Conservation (phyloP, 1,139 yeast species). For the Saccharomyces pastorianus region DNA sequence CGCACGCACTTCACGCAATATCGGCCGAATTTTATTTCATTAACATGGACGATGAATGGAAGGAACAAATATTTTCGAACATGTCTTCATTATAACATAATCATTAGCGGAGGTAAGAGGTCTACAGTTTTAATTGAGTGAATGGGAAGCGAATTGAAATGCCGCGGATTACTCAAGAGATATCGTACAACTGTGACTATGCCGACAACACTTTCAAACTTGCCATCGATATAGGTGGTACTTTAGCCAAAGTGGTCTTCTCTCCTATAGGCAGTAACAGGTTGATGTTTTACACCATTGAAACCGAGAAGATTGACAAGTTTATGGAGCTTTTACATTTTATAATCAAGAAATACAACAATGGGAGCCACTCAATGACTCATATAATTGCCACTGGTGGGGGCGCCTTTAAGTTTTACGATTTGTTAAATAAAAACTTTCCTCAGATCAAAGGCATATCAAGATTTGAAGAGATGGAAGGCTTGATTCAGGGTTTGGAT, state of each 20-base stretch:
- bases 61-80: neutral
- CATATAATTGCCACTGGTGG: conserved; percentile 96
- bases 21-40: neutral
- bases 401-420: conserved; percentile 83
- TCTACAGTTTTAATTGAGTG: neutral
- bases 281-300: conserved; percentile 76
- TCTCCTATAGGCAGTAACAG: conserved; percentile 65
- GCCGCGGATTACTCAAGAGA: conserved; percentile 17
- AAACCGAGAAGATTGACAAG: conserved; percentile 72
- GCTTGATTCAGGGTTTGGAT: conserved; percentile 85
- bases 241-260: conserved; percentile 85
- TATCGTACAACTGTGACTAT: conserved; percentile 19
- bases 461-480: conserved; percentile 87
- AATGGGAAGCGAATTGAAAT: conserved; percentile 1
- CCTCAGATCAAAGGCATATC: conserved; percentile 33
- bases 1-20: conserved; percentile 1
- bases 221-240: conserved; percentile 81
- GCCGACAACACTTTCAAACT: conserved; percentile 41
- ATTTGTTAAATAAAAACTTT: conserved; percentile 52
- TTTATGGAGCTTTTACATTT: conserved; percentile 46
- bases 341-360: conserved; percentile 19
- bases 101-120: neutral
- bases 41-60: neutral
- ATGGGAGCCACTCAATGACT: conserved; percentile 39
- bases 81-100: neutral